Conservation (phyloP, 2,329 filamentous ascomycete genomes). For the Scedosporium apiospermum region DNA sequence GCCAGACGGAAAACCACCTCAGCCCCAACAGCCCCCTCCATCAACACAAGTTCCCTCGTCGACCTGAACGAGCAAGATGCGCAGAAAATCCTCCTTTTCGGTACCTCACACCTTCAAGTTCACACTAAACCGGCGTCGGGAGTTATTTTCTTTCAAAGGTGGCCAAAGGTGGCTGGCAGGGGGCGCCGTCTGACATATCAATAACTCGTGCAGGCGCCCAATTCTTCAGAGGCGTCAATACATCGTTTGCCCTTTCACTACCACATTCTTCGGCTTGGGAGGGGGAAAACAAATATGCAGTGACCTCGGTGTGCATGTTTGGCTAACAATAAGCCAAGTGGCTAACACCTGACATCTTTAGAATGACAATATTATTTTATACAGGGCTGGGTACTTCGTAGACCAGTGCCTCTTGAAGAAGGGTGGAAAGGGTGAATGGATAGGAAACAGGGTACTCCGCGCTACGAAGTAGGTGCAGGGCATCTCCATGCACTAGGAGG, state of each 20-base stretch:
- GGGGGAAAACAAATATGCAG: not conserved
- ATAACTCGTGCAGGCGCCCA: not conserved
- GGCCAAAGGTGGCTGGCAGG: too few relatives aligned
- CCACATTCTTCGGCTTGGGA: not conserved
- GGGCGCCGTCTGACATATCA: too few relatives aligned
- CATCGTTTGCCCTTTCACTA: not conserved
- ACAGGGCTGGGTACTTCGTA: not conserved
- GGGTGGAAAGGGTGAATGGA: not conserved
- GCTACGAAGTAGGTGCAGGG: not conserved
- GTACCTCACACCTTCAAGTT: too few relatives aligned
- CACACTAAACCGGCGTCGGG: too few relatives aligned
- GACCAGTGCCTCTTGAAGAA: not conserved
- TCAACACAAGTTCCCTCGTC: too few relatives aligned
- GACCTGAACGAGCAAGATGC: too few relatives aligned
- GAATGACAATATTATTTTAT: not conserved
- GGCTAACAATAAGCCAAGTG: not conserved
- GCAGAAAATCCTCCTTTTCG: too few relatives aligned
- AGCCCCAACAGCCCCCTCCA: not conserved
- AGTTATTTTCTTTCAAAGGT: too few relatives aligned
- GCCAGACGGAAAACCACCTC: not conserved
- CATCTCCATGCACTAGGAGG: not conserved
- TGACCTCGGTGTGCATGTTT: not conserved
- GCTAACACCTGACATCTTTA: not conserved
- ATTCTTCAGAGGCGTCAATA: not conserved
- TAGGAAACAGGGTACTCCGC: not conserved